Base-by-base conservation (phyloP, 1,284 basidiomycete species). In the Cryptococcus floricola region DNA sequence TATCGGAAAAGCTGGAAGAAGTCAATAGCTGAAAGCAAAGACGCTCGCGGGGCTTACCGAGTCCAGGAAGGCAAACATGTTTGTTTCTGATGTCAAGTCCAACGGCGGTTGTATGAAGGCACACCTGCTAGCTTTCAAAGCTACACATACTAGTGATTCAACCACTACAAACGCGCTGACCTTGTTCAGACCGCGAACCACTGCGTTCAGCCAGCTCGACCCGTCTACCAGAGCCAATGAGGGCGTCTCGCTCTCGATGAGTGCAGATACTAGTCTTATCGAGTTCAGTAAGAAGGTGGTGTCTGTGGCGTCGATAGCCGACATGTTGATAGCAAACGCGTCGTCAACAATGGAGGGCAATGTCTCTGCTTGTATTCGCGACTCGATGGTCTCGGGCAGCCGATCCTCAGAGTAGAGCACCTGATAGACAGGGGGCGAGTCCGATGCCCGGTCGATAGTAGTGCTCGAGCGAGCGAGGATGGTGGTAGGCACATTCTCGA, bases 81-180 rank as follows among this genome's bases (percentile, higher is more conserved):
- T 58, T 1, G 48, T 16, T 38, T 64, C 60, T 6, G 60, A 52
- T 1, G 64, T 59, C 27, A 68, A 68, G 23, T 60, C 54, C 5
- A 70, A 46, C 0, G 58, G 48, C 2, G 67, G 62, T 7, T 59
- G 48, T 48, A 73, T 65, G 1, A 62, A 44, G 4, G 58, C 38
- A 27, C 61, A 68, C 13, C 67, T 57, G 25, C 62, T 71, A 1
- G 81, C 79, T 52, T 80, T 79, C 54, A 86, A 80, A 8, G 91
- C 71, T 5, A 81, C 80, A 14, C 87, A 73, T 1, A 85, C 74
- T 12, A 87, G 70, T 10, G 82, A 81, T 16, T 90, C 80, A 16
- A 86, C 78, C 27, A 83, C 81, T 54, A 89, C 85, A 14, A 91
- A 83, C 1, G 83, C 77, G 5, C 81, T 79, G 64, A 91, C 91